phyloP scores from a whole-genome alignment of 2,329 filamentous ascomycete species.

The Penicillium sp. region DNA sequence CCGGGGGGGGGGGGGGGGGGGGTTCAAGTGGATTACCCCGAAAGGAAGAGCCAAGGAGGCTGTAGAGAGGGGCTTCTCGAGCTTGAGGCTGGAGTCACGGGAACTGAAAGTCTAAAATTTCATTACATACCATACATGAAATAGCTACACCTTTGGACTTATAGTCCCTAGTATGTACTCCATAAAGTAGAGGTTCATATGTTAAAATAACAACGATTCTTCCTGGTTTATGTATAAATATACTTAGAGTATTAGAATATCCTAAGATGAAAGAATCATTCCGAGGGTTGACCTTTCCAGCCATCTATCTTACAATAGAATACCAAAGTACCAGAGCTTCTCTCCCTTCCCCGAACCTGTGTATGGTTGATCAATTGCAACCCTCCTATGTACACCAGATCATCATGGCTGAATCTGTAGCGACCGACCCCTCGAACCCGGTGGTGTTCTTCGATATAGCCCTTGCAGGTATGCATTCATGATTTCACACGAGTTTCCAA shows the following conservation, averaged over 20 bases:
- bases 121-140: background rate
- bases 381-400: background rate
- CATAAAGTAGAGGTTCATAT: background rate
- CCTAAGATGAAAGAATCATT: too few relatives aligned
- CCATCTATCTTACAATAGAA: background rate
- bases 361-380: too few relatives aligned
- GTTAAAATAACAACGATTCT: too few relatives aligned
- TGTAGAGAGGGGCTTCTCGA: background rate
- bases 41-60: background rate
- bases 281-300: too few relatives aligned
- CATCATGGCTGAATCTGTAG: conserved; percentile 13
- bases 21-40: background rate
- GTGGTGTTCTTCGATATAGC: conserved; percentile 53
- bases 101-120: background rate
- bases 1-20: too few relatives aligned
- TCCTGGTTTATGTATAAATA: too few relatives aligned
- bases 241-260: too few relatives aligned
- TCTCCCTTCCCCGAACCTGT: background rate
- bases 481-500: background rate
- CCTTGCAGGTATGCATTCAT: conserved; percentile 44
- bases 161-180: too few relatives aligned
- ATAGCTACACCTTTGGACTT: background rate
- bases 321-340: background rate
- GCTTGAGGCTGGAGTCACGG: conserved; percentile 7
- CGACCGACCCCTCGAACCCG: conserved; percentile 33